A percentile compares a stretch with the other conserved stretches of the same genome.
phyloP scores from a whole-genome alignment of 1,284 basidiomycete genomes.

The Cryptococcus sp. region DNA sequence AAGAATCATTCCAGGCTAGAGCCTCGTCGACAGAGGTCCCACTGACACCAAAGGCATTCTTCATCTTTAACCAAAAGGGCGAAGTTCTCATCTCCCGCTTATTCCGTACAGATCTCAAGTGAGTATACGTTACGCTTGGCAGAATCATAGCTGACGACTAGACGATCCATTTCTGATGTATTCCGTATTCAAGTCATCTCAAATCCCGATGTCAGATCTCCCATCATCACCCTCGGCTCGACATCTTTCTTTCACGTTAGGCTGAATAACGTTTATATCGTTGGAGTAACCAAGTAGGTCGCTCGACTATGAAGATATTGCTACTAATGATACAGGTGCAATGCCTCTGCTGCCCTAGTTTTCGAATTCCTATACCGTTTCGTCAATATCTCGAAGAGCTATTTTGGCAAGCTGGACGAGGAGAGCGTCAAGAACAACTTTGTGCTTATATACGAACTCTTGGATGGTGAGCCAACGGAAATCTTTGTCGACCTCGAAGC shows the following conservation, averaged over 20 bases:
- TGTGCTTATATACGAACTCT: conserved; percentile 89
- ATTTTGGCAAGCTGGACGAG: conserved; percentile 97
- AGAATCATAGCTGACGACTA: conserved; percentile 40
- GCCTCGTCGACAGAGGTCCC: too few relatives aligned
- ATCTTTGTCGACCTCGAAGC: background rate
- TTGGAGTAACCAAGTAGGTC: conserved; percentile 87
- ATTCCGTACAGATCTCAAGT: conserved; percentile 93
- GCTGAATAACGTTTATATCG: conserved; percentile 89
- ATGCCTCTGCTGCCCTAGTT: conserved; percentile 94
- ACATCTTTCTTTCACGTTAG: conserved; percentile 97
- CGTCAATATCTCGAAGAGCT: conserved; percentile 85
- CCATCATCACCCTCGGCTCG: conserved; percentile 94
- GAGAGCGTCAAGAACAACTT: conserved; percentile 99
- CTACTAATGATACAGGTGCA: conserved; percentile 58
- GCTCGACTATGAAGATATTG: too few relatives aligned
- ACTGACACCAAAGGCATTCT: conserved; percentile 69
- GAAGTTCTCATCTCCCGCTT: conserved; percentile 93
- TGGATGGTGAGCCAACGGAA: conserved; percentile 67
- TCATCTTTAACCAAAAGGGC: conserved; percentile 96
- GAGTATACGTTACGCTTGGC: conserved; percentile 32
- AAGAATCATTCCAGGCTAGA: background rate
- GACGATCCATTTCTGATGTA: conserved; percentile 94
- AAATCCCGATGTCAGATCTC: conserved; percentile 91
- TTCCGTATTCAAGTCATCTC: conserved; percentile 98
- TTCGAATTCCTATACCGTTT: conserved; percentile 98